Evolutionary conservation across 352 stramenopile species (phyloP), one percentile per base, ranked within the genome.

Genomic region (Achlya hypogyna): DNA sequence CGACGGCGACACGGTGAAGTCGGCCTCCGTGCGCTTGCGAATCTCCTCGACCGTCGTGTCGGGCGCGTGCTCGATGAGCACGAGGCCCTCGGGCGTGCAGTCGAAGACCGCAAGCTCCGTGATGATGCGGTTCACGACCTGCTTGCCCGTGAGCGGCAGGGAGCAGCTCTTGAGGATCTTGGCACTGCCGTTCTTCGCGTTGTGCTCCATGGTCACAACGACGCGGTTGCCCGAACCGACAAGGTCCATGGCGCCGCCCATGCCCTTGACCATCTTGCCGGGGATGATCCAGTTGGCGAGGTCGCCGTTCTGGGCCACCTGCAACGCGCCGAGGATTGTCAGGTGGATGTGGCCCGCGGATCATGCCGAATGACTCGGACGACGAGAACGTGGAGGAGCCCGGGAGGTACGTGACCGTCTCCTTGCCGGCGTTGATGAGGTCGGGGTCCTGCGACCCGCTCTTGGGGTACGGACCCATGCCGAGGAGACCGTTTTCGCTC

Each of bases 241-340:
- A 27, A 99, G 79, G 75, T 99, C 96, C 96, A 99, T 99, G 10
- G 96, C 96, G 60, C 96, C 96, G 25, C 96, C 96, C 96, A 99
- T 99, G 68, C 94, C 96, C 75, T 98, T 98, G 25, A 98, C 78
- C 76, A 98, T 94, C 75, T 98, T 98, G 34, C 95, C 95, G 4
- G 95, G 95, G 52, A 97, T 97, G 63, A 96, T 97, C 90, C 90
- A 99, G 73, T 97, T 98, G 34, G 96, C 95, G 32, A 99, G 68
- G 69, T 98, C 96, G 51, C 96, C 96, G 62, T 95, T 96, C 27
- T 84, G 79, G 42, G 88, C 89, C 16, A 97, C 95, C 71, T 99
- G 88, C 23, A 99, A 78, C 27, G 90, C 95, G 23, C 96, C 96
- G 20, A 99, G 79, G 65, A 99, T 98, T 43, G 96, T 99, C 52